Base-by-base conservation (phyloP, 352 stramenopile species). In the Phytophthora brassicae region DNA sequence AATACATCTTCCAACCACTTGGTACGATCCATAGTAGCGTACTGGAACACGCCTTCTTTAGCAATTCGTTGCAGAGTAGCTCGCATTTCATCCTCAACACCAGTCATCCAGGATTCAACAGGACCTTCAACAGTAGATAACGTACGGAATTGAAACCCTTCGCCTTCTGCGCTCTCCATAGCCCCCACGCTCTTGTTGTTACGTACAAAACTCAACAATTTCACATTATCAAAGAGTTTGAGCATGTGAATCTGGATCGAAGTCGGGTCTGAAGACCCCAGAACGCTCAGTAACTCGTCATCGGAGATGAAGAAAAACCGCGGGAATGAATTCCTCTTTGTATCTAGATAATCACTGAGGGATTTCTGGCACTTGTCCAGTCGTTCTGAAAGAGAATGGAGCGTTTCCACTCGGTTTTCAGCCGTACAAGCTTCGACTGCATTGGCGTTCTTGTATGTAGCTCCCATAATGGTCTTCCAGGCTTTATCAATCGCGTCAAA, bases 171-270 rank as follows among this genome's bases (percentile, higher is more conserved):
- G n/a, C 86, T 97, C 50, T 92, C 81, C 92, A 98, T 98, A 1
- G 89, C 90, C 6, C 75, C 68, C 13, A 98, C 83, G 14, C 79
- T 84, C 43, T 96, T 97, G 63, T 95, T 94, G 28, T 92, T 92
- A 6, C 88, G 82, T 8, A 83, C 87, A 56, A 98, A 98, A 3
- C 72, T 84, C 6, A 98, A 66, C 29, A 90, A 24, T 60, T 98
- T 98, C 19, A 98, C 93, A 36, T 98, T 98, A 71, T 98, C 93
- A 59, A 98, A 98, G 1, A 98, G 84, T 68, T 98, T 98, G 31
- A 98, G 88, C 81, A 98, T 96, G 67, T 98, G 94, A 0, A 96
- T 84, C 79, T 97, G 90, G 38, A 97, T 97, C 0, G 89, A 97
- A 0, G 84, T 96, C 4, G 93, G 93, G 56, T 98, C 93, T 0